Evolutionary conservation across 1,284 basidiomycete species (phyloP), one percentile per base, ranked within the genome.

Genomic region (Fomitopsis betulina): DNA sequence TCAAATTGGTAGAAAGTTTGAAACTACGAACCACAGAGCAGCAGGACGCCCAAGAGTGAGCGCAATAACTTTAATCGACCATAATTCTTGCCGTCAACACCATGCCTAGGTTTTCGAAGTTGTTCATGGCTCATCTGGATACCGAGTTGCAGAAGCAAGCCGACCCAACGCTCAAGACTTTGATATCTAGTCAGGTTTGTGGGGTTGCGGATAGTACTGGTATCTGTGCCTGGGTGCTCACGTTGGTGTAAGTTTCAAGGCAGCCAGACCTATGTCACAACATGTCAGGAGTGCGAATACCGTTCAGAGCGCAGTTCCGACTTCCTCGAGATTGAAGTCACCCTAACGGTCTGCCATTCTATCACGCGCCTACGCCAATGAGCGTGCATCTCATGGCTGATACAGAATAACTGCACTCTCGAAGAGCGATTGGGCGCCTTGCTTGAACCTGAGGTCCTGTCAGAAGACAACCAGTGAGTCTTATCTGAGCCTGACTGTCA

Each of bases 31-130:
- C 87, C 10, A 81, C 85, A 1, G 89, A 94, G 68, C 94, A 97
- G 68, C 94, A 97, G 74, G 94, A 97, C 76, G 94, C 94, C 33
- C 92, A 94, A 72, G 94, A 97, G 93, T 95, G 66, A 60, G 32
- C 9, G 7, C 32, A 5, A 13, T 13, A 3, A 2, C 1, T 33
- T 51, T 8, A n/a, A 6, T 27, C 23, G 2, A 6, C 9, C 25
- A 10, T 7, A 5, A 33, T 39, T 55, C 35, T n/a, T 8, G 8
- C 27, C 27, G 27, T 55, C 42, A 54, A 40, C 35, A 40, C 52
- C 47, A n/a, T 33, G 58, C 38, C 3, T 66, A 96, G 94, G 68
- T 97, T 97, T 70, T 93, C 92, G 0, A 96, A 97, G 67, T 80
- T 97, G 17, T 96, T 97, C 74, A 89, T 96, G 83, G 86, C 86